Evolutionary conservation across 2,329 filamentous ascomycete species (phyloP), one percentile per base, ranked within the genome.

Genomic region (Pseudogymnoascus sp.): DNA sequence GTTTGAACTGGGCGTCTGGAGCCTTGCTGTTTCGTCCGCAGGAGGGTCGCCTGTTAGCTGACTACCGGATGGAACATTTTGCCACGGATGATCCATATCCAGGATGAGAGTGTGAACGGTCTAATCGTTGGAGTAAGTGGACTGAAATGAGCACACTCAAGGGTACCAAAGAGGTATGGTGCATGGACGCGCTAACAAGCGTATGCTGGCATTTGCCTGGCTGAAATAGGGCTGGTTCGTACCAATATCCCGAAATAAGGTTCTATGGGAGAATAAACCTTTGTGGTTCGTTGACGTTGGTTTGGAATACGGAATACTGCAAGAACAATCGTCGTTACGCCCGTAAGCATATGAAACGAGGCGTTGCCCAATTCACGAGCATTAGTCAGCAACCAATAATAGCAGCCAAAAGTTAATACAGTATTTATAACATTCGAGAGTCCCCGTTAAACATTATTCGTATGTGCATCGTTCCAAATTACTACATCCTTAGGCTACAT

Each of bases 301-400:
- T 33, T 33, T 33, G 6, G 28, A n/a, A 54, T 54, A 12, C 33
- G 6, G 28, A n/a, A 54, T 54, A 12, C 33, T 33, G 22, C 22
- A 25, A 54, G 14, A 54, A 33, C 25, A 33, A n/a, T 9, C 47
- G 39, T 25, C 14, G 47, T 54, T 54, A 54, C 47, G 47, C 47
- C 47, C 28, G 47, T 54, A 54, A 54, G 47, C 47, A 35, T 54
- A 11, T 20, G 47, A 18, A 54, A 54, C 47, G 28, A 35, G 16
- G 47, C 11, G 28, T 33, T 30, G 22, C 7, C 7, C 18, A 54
- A 54, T 54, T 54, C 28, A 54, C 25, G 47, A 33, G 12, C 16
- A 54, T 54, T 54, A 54, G 47, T 54, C 47, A 54, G 47, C 47
- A 54, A 9, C 28, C 47, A 33, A 54, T 54, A 12, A 33, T 28